Evolutionary conservation across 306 rosid species (phyloP).

Genomic region (Cucurbita argyrosperma): DNA sequence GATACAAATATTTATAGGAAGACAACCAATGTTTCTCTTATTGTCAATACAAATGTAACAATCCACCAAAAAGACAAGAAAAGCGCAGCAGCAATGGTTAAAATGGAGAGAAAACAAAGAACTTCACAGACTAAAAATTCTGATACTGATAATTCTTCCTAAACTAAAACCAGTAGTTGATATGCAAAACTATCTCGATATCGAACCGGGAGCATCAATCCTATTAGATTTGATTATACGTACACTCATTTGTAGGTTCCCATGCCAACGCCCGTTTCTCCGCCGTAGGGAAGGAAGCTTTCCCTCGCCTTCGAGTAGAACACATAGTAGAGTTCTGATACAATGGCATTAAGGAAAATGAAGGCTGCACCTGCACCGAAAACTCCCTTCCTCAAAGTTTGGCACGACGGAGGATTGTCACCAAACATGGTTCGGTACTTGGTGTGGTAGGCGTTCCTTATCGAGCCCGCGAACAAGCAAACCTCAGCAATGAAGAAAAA

Average conservation of each 20-base stretch:
- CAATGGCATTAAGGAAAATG: conserved; percentile 42
- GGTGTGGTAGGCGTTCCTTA: conserved; percentile 86
- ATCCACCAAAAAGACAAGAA: not conserved
- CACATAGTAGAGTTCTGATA: conserved; percentile 64
- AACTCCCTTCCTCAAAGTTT: conserved; percentile 76
- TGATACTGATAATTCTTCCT: not conserved
- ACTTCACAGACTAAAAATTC: not conserved
- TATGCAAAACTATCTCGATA: conserved; percentile 14
- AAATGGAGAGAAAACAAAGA: not conserved
- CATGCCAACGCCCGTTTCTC: conserved; percentile 67
- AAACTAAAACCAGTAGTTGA: conserved; percentile 14
- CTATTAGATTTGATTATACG: conserved; percentile 5
- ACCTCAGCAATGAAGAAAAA: conserved; percentile 82
- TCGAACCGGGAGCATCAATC: conserved; percentile 11
- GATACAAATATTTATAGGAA: not conserved
- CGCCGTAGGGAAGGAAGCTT: conserved; percentile 50
- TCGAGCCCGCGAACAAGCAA: conserved; percentile 87
- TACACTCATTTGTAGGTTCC: conserved; percentile 66
- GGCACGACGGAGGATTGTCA: conserved; percentile 34
- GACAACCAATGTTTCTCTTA: not conserved
- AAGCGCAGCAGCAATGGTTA: not conserved
- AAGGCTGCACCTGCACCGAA: conserved; percentile 90
- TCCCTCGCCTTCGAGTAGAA: conserved; percentile 77
- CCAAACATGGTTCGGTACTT: conserved; percentile 42
- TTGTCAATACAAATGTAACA: conserved; percentile 3